A percentile compares a stretch with the other conserved stretches of the same genome.
Conservation (phyloP, 2,329 filamentous ascomycete species). For the Penicillium frequentans region DNA sequence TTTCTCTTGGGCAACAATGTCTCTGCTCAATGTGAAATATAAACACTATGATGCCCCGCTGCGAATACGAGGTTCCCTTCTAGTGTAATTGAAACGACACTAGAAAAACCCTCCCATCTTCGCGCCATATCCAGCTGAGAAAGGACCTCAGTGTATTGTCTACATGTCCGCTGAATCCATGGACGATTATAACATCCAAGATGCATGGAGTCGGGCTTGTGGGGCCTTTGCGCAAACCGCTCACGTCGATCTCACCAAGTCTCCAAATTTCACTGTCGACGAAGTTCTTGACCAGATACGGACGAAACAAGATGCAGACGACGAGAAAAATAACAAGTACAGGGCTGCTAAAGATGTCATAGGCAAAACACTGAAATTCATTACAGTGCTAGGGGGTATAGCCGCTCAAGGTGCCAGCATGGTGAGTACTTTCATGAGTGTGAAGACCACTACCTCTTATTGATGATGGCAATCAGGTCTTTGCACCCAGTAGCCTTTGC, state of each 20-base stretch:
- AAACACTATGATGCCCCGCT: no score
- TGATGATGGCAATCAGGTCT: constrained; percentile 7
- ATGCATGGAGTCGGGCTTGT: not conserved
- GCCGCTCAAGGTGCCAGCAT: constrained; percentile 27
- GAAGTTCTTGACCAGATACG: not conserved
- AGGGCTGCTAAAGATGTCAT: not conserved
- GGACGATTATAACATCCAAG: not conserved
- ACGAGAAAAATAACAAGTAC: not conserved
- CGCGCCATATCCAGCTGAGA: no score
- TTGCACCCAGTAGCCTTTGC: constrained; percentile 28
- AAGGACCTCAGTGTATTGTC: no score
- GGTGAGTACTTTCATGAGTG: constrained; percentile 16
- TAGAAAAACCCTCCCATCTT: no score
- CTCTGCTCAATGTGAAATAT: no score
- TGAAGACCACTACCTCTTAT: no score
- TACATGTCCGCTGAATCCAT: no score
- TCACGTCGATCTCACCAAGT: not conserved
- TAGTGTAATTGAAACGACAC: no score
- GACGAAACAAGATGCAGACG: not conserved
- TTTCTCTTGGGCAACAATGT: no score
- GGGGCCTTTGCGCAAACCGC: not conserved
- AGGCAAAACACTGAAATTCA: not conserved
- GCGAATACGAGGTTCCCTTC: no score
- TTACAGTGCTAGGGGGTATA: constrained; percentile 17
- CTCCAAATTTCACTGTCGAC: not conserved